phyloP scores from a whole-genome alignment of 2,329 filamentous ascomycete species.

The Xylariaceae sp. region DNA sequence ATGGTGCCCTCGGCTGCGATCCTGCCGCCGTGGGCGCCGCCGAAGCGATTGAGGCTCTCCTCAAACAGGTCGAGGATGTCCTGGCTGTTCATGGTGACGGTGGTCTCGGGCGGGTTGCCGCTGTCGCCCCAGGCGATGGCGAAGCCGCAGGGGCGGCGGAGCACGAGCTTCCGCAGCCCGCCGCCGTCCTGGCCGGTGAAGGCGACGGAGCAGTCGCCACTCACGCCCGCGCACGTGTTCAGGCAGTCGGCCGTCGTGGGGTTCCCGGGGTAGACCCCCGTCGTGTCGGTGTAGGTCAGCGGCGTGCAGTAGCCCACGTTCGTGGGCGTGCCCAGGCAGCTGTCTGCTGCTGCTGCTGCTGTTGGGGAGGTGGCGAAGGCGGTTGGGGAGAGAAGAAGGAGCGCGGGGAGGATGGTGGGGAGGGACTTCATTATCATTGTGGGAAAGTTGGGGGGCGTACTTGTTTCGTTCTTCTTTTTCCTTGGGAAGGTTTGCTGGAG shows the following conservation, averaged over 20 bases:
- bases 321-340: slow-evolving; percentile 17
- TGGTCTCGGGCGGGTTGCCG: slow-evolving; percentile 9
- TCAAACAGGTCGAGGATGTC: slow-evolving; percentile 22
- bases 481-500: too few species aligned
- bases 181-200: slow-evolving; percentile 16
- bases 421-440: slow-evolving; percentile 2
- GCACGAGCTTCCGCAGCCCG: slow-evolving; percentile 16
- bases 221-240: slow-evolving; percentile 17
- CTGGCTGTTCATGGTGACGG: slow-evolving; percentile 20
- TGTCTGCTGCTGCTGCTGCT: slow-evolving; percentile 4
- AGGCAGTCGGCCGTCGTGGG: slow-evolving; percentile 17
- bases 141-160: slow-evolving; percentile 17
- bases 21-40: slow-evolving; percentile 13
- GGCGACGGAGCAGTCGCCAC: slow-evolving; percentile 24
- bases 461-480: too few species aligned
- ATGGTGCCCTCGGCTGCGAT: slow-evolving; percentile 24
- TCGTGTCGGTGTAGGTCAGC: slow-evolving; percentile 20
- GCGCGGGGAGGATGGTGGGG: slow-evolving; percentile 1
- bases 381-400: slow-evolving; percentile 7
- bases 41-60: slow-evolving; percentile 17
- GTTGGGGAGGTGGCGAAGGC: background rate
- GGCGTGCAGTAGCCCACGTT: slow-evolving; percentile 18
- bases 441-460: too few species aligned
- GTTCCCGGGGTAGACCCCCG: slow-evolving; percentile 1
- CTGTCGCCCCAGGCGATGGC: slow-evolving; percentile 15